A percentile compares a stretch with the other conserved stretches of the same genome.
Conservation (phyloP, 73 alveolate species). For the Tetrahymena borealis region DNA sequence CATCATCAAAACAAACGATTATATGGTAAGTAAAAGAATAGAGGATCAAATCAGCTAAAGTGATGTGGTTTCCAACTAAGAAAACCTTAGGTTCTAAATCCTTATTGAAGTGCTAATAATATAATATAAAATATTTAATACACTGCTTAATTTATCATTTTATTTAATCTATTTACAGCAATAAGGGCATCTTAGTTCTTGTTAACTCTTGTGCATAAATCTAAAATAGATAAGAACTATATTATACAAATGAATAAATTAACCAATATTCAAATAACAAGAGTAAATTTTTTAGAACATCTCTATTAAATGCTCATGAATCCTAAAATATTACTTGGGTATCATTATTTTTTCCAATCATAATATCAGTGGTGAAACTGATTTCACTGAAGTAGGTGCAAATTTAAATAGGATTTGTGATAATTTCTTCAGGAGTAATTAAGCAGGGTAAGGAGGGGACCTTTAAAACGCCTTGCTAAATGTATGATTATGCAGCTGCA, state of each 20-base stretch:
- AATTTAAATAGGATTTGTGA: background rate
- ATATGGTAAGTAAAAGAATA: slow-evolving; percentile 14
- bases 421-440: background rate
- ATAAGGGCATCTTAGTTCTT: background rate
- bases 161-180: background rate
- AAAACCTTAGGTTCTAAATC: slow-evolving; percentile 25
- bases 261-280: too few relatives aligned
- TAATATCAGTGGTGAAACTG: background rate
- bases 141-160: background rate
- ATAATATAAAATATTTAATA: background rate
- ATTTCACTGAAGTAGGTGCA: background rate
- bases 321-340: background rate
- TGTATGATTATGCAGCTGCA: background rate
- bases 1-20: slow-evolving; percentile 23
- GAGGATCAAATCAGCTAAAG: slow-evolving; percentile 30
- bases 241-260: background rate
- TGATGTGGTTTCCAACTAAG: slow-evolving; percentile 22
- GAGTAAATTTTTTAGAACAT: too few relatives aligned
- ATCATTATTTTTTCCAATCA: background rate
- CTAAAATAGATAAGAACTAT: background rate
- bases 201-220: background rate
- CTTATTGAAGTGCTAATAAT: slow-evolving; percentile 6
- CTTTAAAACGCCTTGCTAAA: background rate
- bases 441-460: background rate
- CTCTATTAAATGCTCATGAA: too few relatives aligned